Base-by-base conservation (phyloP, 179 eudicot species). In the Camellia oleifera region DNA sequence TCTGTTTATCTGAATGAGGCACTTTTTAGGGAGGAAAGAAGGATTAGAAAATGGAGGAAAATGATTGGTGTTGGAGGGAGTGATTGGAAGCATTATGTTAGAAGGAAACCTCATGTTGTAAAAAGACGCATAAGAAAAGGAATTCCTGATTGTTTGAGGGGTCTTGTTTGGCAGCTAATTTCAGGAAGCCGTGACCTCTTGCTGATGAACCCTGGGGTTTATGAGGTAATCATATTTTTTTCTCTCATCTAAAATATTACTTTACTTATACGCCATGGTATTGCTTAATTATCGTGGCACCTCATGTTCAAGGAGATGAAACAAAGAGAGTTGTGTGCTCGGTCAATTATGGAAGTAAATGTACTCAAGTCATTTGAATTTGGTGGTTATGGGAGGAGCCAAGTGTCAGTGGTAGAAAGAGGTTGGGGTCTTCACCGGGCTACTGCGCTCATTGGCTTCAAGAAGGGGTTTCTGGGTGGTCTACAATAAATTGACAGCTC, bases 51-150 rank as follows among this genome's bases (percentile, higher is more conserved):
- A 90, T 96, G 99, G 98, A 88, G 99, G 81, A 96, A 90, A 84
- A 96, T 94, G 99, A 94, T 96, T 82, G 99, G 99, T 76, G 92
- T 91, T 80, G 99, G 98, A 81, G 99, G 98, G 52, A 91, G 94
- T 81, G 99, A 96, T 81, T 94, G 97, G 98, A 96, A 94, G 88
- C 91, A 89, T 69, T 96, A 89, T 83, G 91, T 91, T 69, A 86
- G 89, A 80, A 88, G 92, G 83, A 96, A 92, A 87, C 98, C 97
- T 77, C 91, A 86, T 69, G 91, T 92, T 77, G 95, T 96, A 45
- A 94, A 92, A 85, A 84, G 99, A 74, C 97, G 97, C 52, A 87
- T 96, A 69, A 88, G 99, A 79, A 94, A 96, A 86, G 99, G 99
- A 80, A 90, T 96, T 81, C 97, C 99, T 80, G 97, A 96, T 90